These are phyloP conservation scores for Trichoderma sp. DNA, from an alignment of 2,329 filamentous ascomycete species.

Conservation along the genomic window DNA sequence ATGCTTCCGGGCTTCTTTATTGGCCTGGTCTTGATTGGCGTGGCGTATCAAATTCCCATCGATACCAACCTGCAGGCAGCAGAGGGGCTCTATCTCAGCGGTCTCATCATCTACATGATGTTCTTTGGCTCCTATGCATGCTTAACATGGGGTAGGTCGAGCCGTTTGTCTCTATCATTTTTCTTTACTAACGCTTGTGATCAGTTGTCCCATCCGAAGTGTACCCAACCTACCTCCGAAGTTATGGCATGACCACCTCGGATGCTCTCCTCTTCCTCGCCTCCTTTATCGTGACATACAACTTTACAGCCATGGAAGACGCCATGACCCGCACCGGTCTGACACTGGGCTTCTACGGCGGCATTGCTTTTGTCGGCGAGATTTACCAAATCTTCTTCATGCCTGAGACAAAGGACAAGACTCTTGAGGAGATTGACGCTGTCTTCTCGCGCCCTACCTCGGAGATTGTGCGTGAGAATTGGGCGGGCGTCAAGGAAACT, in stretches of 20 bases:
- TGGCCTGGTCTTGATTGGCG: slow-evolving; percentile 64
- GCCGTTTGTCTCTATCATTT: background rate
- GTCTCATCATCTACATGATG: slow-evolving; percentile 65
- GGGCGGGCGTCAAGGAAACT: slow-evolving; percentile 35
- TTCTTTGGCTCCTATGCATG: slow-evolving; percentile 68
- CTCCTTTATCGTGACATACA: slow-evolving; percentile 73
- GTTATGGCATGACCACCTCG: slow-evolving; percentile 71
- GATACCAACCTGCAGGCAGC: slow-evolving; percentile 45
- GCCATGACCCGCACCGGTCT: slow-evolving; percentile 67
- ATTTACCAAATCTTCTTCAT: slow-evolving; percentile 73
- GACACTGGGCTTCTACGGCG: slow-evolving; percentile 69
- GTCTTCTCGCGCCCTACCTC: slow-evolving; percentile 63
- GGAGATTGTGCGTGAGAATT: slow-evolving; percentile 61
- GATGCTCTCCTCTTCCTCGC: slow-evolving; percentile 67
- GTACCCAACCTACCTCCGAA: slow-evolving; percentile 69
- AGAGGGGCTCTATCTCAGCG: slow-evolving; percentile 63
- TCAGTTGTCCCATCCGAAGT: slow-evolving; percentile 63
- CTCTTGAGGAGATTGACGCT: slow-evolving; percentile 68
- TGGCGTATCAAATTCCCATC: slow-evolving; percentile 57
- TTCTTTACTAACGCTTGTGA: background rate
- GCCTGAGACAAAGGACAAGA: slow-evolving; percentile 70
- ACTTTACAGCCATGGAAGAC: slow-evolving; percentile 67
- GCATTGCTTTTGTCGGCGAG: slow-evolving; percentile 68
- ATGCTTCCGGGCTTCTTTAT: slow-evolving; percentile 73
- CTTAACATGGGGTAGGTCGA: slow-evolving; percentile 51